Evolutionary conservation across 2,329 filamentous ascomycete species (phyloP), one percentile per base, ranked within the genome.

Genomic region (Fusarium sublunatum): DNA sequence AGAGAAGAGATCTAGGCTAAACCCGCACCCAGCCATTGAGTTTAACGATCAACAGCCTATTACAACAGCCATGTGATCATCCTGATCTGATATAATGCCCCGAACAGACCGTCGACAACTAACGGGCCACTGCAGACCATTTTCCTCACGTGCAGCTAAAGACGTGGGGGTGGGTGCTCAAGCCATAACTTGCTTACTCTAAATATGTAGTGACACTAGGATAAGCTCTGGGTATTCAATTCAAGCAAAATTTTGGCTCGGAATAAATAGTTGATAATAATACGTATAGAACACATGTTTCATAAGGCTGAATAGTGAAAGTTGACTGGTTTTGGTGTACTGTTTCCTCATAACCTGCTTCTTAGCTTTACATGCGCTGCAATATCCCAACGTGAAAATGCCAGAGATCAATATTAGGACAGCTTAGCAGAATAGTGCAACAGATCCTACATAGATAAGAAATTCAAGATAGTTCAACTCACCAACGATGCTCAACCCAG

Each of bases 81-180:
- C 31, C 34, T 52, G 50, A 47, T 58, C 53, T 47, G 56, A 53
- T 42, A 35, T 26, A 38, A 32, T 22, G 41, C 12, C 49, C 39
- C 15, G 36, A 34, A 12, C 34, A 42, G 34, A 40, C 35, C 25
- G 29, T 46, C 40, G 29, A 47, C 45, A 38, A 43, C 28, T 39
- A 46, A 65, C 57, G 61, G 62, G 61, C 28, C 58, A 69, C 56
- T 68, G 67, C 67, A 69, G 64, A 9, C 52, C 47, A 13, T 43
- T 32, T 24, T 53, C 36, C 67, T 70, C 67, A 69, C 67, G 67
- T 69, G 67, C 53, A 31, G 45, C 35, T 6, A 3, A 25, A 34
- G 25, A 44, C 54, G 67, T 70, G 67, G 67, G 67, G 66, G 61
- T 44, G 47, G 5, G 12, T 7, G 12, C 24, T 10, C n/a, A 32